Conservation (phyloP, 2,329 filamentous ascomycete species). For the Aspergillus fumigatiaffinis region DNA sequence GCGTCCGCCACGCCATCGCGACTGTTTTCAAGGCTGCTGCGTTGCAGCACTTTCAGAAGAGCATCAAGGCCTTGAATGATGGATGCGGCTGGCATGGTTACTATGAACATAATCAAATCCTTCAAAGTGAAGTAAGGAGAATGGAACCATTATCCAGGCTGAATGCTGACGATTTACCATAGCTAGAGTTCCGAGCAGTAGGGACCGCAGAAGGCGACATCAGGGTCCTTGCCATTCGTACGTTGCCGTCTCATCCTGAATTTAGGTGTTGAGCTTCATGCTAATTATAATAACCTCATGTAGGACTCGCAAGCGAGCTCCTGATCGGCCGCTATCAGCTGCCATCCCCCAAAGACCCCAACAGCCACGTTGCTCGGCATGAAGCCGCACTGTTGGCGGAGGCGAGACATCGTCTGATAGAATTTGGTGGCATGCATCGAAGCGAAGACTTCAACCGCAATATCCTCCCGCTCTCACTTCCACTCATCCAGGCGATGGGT, state of each 20-base stretch:
- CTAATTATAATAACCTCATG: background rate
- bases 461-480: constrained; percentile 15
- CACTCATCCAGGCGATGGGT: constrained; percentile 19
- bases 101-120: constrained; percentile 7
- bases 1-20: constrained; percentile 11
- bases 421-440: constrained; percentile 7
- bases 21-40: constrained; percentile 10
- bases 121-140: constrained; percentile 1
- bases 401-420: background rate
- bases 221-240: constrained; percentile 17
- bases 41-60: constrained; percentile 6
- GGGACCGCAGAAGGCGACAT: constrained; percentile 17
- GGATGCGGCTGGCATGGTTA: constrained; percentile 11
- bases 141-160: too few relatives aligned
- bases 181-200: background rate
- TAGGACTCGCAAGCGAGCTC: background rate
- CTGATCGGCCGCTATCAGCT: too few relatives aligned
- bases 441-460: constrained; percentile 16
- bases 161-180: fast-evolving
- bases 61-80: constrained; percentile 9
- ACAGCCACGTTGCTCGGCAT: constrained; percentile 15
- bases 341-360: too few relatives aligned
- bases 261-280: too few relatives aligned
- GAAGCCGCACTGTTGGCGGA: constrained; percentile 19
- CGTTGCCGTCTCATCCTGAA: background rate